Base-by-base conservation (phyloP, 2,329 filamentous ascomycete species). In the Calonectria henricotiae region DNA sequence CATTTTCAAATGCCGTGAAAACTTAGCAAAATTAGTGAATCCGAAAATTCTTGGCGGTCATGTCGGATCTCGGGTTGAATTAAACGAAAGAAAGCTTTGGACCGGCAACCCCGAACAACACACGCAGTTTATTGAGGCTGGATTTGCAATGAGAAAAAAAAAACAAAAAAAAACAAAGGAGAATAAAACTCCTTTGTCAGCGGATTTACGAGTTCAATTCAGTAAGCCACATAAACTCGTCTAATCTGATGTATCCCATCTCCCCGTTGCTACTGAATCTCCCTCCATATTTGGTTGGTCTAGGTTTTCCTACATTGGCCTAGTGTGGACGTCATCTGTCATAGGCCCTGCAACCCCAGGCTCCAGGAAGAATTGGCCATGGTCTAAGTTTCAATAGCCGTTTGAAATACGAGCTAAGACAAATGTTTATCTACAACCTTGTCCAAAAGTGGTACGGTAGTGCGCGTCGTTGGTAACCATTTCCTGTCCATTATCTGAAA, bases 311-410 rank as follows among this genome's bases (percentile, higher is more conserved):
- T 9, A 58, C n/a, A 23, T 12, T 25, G 20, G 51, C 7, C 15
- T 58, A 58, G 51, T 25, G 51, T 9, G 35, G 20, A 58, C 51
- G 51, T 39, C 51, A 41, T 58, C 51, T 58, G 25, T 58, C 51
- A 25, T 15, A 37, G 35, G 20, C 32, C 51, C 20, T 58, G 51
- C 35, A 58, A 58, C 35, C 32, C 20, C 32, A 23, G 32, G 11
- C 20, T 58, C 37, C 9, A 37, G 46, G 46, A 6, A 5, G 15
- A 37, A 25, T 25, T 12, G 32, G 20, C 32, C 8, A 1, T 58
- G 51, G 7, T 39, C 32, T 35, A 25, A 58, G 12, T 58, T 58
- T 58, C 1, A 3, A 5, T 23, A 6, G 51, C 9, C 3, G 35
- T 58, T 37, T 58, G 51, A 37, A 58, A 41, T 58, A 58, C 51